Conservation (phyloP, 345 rosid genomes). For the Eucalyptus sideroxylon region DNA sequence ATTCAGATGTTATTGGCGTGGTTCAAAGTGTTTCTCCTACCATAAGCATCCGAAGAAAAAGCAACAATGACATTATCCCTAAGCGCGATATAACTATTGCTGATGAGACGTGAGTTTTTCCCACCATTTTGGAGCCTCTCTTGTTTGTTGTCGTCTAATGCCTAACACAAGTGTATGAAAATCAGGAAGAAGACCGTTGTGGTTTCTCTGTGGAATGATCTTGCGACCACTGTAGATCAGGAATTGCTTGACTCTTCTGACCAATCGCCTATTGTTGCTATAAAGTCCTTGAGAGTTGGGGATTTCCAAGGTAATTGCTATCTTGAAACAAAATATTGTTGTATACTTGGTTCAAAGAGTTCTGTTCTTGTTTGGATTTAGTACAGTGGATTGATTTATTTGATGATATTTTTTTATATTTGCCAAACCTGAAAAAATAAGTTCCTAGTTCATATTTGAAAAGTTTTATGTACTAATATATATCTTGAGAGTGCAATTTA, state of each 20-base stretch:
- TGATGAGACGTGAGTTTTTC: conserved; percentile 49
- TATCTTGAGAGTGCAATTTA: background rate
- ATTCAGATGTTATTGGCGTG: conserved; percentile 72
- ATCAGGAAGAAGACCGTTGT: conserved; percentile 72
- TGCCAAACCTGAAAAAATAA: too few species aligned
- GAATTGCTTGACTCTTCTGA: conserved; percentile 60
- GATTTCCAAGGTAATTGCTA: conserved; percentile 74
- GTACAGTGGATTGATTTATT: background rate
- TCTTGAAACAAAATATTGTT: background rate
- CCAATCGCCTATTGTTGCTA: conserved; percentile 60
- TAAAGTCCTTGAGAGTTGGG: conserved; percentile 73
- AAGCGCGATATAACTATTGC: conserved; percentile 80
- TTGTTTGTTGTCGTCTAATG: background rate
- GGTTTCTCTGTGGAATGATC: conserved; percentile 81
- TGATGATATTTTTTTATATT: background rate
- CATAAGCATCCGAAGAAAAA: conserved; percentile 68
- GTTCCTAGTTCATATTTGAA: background rate
- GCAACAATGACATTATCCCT: conserved; percentile 59
- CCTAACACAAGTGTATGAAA: background rate
- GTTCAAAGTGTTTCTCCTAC: conserved; percentile 80
- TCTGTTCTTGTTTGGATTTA: background rate
- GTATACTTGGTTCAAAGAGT: background rate
- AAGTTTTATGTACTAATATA: background rate
- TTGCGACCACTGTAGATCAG: conserved; percentile 68
- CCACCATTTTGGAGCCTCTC: background rate